Conservation (phyloP, 78 protist species). For the Dictyostelium citrinum region DNA sequence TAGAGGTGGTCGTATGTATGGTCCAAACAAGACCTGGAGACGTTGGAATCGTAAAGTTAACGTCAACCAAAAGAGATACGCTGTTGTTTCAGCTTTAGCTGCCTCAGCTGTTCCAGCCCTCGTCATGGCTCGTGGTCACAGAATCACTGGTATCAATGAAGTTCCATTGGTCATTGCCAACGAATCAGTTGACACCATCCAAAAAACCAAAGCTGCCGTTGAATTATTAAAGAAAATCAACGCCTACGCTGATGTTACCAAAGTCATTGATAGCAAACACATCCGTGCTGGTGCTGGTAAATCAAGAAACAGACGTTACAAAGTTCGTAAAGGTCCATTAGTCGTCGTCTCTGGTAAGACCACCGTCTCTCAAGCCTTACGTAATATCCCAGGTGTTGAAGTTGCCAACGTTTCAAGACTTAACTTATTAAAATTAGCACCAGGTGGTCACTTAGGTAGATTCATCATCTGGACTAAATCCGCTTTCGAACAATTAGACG, state of each 20-base stretch:
- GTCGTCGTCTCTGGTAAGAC: slow-evolving; percentile 93
- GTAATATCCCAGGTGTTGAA: slow-evolving; percentile 99
- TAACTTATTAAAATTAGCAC: slow-evolving; percentile 99
- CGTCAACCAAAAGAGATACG: slow-evolving; percentile 96
- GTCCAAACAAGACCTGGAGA: slow-evolving; percentile 98
- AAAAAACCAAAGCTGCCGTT: slow-evolving; percentile 96
- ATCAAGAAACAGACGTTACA: slow-evolving; percentile 98
- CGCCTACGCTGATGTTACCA: slow-evolving; percentile 96
- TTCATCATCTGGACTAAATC: slow-evolving; percentile 99
- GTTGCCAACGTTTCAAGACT: slow-evolving; percentile 90
- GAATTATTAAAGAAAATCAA: slow-evolving; percentile 85
- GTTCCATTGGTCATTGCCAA: slow-evolving; percentile 97
- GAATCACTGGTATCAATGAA: slow-evolving; percentile 90
- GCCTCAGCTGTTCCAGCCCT: slow-evolving; percentile 99
- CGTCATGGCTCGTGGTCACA: slow-evolving; percentile 99
- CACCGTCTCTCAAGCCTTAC: slow-evolving; percentile 88
- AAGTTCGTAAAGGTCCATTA: slow-evolving; percentile 97
- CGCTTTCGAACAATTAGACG: slow-evolving; percentile 97
- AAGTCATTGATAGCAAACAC: slow-evolving; percentile 73
- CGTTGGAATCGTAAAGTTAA: slow-evolving; percentile 97
- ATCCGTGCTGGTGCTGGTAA: slow-evolving; percentile 99
- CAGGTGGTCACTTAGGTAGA: slow-evolving; percentile 99
- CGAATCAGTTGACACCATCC: slow-evolving; percentile 84
- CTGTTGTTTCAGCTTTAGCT: slow-evolving; percentile 98
- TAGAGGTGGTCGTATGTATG: slow-evolving; percentile 99